Evolutionary conservation across 768 basidiomycete genomes (phyloP), one percentile per base, ranked within the genome.

Genomic region (Hericium erinaceus): DNA sequence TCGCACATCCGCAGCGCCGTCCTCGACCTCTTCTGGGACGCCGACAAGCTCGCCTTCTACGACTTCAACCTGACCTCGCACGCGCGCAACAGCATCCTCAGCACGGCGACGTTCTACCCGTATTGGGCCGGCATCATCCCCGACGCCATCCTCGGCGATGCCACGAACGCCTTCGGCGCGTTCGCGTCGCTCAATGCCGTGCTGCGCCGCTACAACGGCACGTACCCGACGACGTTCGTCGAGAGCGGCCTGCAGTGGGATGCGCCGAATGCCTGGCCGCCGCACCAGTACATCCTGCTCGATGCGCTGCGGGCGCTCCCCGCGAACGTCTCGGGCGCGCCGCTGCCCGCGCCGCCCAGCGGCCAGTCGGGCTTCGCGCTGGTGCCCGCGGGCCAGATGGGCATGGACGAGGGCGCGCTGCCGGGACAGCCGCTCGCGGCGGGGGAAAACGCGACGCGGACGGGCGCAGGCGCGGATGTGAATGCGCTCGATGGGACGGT

Each of bases 61-160:
- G 94, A 95, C 70, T 97, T 88, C 72, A 91, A 92, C 68, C 69
- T 86, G 41, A 85, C 81, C 7, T 78, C 84, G 2, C 83, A 85
- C 52, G 66, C 79, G 13, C 82, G 87, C 54, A 85, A 82, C 64
- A 70, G 64, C 51, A 66, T 91, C 33, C 93, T 86, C 73, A 82
- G 82, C n/a, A 77, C 73, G 2, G 93, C 89, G 1, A 83, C 80
- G 1, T 93, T 84, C 74, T 92, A 92, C 68, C 90, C 94, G 0
- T 75, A 87, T 52, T 97, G 93, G 95, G 84, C 79, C 54, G 87
- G 83, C 16, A 93, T 98, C 64, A 74, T 92, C 50, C 95, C 95
- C 0, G 64, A 77, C 22, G 86, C 90, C 63, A 65, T 97, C 6
- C 70, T 82, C 9, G 66, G 69, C 20, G 81, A 80, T 60, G 70